Conservation (phyloP, 768 basidiomycete genomes). For the Roridomyces roridus region DNA sequence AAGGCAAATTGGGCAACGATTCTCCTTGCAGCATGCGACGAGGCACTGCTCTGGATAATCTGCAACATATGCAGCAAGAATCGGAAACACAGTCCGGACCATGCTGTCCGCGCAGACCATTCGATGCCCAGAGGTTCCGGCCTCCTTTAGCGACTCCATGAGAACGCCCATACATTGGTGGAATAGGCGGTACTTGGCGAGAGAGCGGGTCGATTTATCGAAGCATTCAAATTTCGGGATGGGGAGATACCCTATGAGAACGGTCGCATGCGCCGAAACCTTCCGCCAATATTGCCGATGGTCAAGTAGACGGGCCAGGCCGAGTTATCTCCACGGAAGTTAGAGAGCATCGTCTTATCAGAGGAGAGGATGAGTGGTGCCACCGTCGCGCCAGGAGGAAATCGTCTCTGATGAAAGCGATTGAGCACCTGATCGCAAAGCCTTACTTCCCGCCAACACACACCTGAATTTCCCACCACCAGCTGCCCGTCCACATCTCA, state of each 20-base stretch:
- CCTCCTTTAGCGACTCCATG: slow-evolving; percentile 28
- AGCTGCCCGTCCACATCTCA: slow-evolving; percentile 37
- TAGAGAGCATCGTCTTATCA: slow-evolving; percentile 39
- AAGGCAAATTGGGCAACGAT: slow-evolving; percentile 10
- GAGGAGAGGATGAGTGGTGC: slow-evolving; percentile 38
- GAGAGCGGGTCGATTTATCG: slow-evolving; percentile 16
- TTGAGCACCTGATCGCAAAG: slow-evolving; percentile 7
- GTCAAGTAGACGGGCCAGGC: slow-evolving; percentile 43
- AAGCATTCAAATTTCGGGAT: slow-evolving; percentile 36
- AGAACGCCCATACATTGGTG: slow-evolving; percentile 37
- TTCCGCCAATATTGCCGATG: slow-evolving; percentile 39
- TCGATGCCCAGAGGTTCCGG: not conserved
- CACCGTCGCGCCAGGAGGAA: slow-evolving; percentile 19
- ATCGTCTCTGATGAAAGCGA: slow-evolving; percentile 21
- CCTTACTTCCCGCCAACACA: not conserved
- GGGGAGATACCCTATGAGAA: slow-evolving; percentile 42
- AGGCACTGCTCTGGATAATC: slow-evolving; percentile 17
- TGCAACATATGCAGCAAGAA: slow-evolving; percentile 22
- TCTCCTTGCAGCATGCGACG: slow-evolving; percentile 16
- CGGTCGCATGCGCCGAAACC: slow-evolving; percentile 31
- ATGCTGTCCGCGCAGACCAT: slow-evolving; percentile 25
- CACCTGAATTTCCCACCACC: slow-evolving; percentile 42
- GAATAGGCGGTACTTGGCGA: slow-evolving; percentile 36
- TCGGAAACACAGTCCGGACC: slow-evolving; percentile 13
- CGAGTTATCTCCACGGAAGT: slow-evolving; percentile 35